A percentile compares a stretch with the other conserved stretches of the same genome.
Evolutionary conservation across 139 green algal species (phyloP).

Genomic region (Coccomyxa sp.): DNA sequence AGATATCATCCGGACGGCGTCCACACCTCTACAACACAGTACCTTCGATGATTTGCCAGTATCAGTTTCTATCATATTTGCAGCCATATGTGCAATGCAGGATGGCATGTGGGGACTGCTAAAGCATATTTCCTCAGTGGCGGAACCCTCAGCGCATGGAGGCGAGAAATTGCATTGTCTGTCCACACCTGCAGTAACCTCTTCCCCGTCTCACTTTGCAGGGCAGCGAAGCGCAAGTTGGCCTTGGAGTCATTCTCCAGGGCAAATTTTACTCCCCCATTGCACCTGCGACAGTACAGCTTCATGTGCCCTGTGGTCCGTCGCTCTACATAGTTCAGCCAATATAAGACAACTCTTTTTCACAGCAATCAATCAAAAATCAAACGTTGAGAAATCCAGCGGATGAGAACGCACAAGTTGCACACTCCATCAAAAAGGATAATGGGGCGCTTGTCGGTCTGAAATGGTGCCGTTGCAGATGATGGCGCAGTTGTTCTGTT

Average conservation of each 20-base stretch:
- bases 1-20: slow-evolving; percentile 68
- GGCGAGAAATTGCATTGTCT: too few species aligned
- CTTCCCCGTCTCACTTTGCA: slow-evolving; percentile 64
- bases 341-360: too few species aligned
- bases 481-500: background rate
- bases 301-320: too few species aligned
- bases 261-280: slow-evolving; percentile 76
- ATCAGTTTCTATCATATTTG: too few species aligned
- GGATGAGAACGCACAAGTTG: slow-evolving; percentile 55
- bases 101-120: too few species aligned
- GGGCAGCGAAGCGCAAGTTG: slow-evolving; percentile 59
- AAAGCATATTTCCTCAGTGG: too few species aligned
- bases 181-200: background rate
- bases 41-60: too few species aligned
- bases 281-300: slow-evolving; percentile 51
- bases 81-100: too few species aligned
- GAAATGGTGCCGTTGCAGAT: slow-evolving; percentile 51
- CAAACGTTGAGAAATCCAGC: too few species aligned
- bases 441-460: slow-evolving; percentile 56
- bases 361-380: too few species aligned
- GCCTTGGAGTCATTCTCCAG: slow-evolving; percentile 56
- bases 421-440: slow-evolving; percentile 83
- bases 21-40: slow-evolving; percentile 58
- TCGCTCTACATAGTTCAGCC: too few species aligned
- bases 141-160: too few species aligned